These are phyloP conservation scores for Populus tomentosa DNA, from an alignment of 441 rosid species.

Conservation along the genomic window DNA sequence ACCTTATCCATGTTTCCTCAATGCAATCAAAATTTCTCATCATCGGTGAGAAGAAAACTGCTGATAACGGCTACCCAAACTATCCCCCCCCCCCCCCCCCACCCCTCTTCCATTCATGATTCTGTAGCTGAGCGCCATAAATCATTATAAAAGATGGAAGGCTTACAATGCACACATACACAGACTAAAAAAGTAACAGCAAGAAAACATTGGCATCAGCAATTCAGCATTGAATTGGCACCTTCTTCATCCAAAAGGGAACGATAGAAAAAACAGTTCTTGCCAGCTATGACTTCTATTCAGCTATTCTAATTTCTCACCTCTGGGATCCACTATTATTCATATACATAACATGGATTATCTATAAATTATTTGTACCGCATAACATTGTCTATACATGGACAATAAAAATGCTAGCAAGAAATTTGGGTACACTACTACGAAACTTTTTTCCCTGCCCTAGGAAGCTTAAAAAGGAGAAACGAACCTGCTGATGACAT, in stretches of 20 bases:
- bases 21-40: too few relatives aligned
- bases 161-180: too few relatives aligned
- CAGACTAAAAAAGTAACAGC: too few relatives aligned
- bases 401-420: background rate
- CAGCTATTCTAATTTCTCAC: background rate
- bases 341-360: background rate
- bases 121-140: too few relatives aligned
- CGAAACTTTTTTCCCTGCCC: background rate
- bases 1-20: background rate
- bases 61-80: too few relatives aligned
- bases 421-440: background rate
- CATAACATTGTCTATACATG: background rate
- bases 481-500: constrained; percentile 2
- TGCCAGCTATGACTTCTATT: background rate
- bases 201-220: too few relatives aligned
- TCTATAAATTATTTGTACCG: background rate
- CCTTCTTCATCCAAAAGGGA: background rate
- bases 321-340: background rate
- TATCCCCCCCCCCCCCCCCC: too few relatives aligned
- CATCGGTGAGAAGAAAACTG: too few relatives aligned
- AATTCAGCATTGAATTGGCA: background rate
- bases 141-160: too few relatives aligned
- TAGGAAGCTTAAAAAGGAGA: background rate
- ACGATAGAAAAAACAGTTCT: background rate
- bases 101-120: too few relatives aligned